Conservation (phyloP, 495 filamentous ascomycete species). For the Apodospora peruviana region DNA sequence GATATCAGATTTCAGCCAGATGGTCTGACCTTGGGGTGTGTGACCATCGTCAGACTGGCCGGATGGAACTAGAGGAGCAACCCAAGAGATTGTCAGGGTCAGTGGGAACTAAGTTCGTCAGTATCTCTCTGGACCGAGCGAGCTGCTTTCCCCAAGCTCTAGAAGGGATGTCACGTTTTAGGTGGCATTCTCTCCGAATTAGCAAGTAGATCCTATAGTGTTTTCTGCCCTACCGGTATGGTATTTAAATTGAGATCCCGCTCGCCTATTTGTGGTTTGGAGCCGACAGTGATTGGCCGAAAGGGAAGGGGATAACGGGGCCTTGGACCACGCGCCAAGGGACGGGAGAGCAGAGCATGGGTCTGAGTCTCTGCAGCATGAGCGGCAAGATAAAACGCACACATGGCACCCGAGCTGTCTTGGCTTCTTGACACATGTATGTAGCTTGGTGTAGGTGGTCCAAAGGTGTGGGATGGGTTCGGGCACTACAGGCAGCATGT, state of each 20-base stretch:
- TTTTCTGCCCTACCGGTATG: slow-evolving; percentile 18
- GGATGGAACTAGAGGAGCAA: neutral
- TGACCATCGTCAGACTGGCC: neutral
- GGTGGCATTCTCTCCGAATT: slow-evolving; percentile 9
- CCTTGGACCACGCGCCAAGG: neutral
- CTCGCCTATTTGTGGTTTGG: slow-evolving; percentile 4
- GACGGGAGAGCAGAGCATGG: neutral
- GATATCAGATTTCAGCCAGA: no score
- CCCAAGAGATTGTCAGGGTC: neutral
- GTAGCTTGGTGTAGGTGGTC: neutral
- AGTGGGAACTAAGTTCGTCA: neutral
- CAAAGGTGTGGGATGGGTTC: neutral
- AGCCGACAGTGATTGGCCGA: slow-evolving; percentile 5
- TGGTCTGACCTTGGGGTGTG: neutral
- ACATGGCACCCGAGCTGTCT: no score
- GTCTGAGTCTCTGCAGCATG: neutral
- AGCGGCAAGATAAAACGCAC: neutral
- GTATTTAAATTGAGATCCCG: slow-evolving; percentile 3
- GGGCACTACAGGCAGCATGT: neutral
- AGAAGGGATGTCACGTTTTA: slow-evolving; percentile 5
- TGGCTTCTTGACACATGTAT: neutral
- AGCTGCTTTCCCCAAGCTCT: neutral
- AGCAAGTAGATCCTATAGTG: neutral
- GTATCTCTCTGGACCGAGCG: neutral
- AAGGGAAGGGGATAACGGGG: neutral